Conservation (phyloP, 169 alveolate genomes). For the Plasmodium fragile region DNA sequence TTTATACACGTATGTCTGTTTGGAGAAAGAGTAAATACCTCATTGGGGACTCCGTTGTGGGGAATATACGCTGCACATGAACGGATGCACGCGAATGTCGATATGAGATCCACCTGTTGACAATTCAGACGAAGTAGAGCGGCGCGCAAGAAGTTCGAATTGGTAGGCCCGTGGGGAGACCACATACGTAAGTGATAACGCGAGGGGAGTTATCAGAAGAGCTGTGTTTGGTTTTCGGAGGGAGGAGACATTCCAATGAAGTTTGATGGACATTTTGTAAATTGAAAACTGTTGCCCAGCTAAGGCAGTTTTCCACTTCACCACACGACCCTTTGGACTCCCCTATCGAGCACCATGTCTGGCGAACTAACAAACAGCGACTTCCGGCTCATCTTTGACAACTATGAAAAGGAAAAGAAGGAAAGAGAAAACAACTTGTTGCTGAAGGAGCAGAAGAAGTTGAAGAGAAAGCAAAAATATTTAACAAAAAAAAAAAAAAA, state of each 20-base stretch:
- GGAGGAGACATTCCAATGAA: background rate
- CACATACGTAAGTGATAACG: background rate
- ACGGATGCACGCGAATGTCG: background rate
- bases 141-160: background rate
- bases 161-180: background rate
- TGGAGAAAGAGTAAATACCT: background rate
- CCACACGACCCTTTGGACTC: background rate
- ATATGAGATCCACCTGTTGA: background rate
- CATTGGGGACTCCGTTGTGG: background rate
- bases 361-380: constrained; percentile 64
- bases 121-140: background rate
- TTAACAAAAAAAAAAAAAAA: constrained; percentile 51
- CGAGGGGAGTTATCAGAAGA: background rate
- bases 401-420: constrained; percentile 64
- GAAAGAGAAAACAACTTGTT: constrained; percentile 43
- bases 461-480: constrained; percentile 60
- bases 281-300: background rate
- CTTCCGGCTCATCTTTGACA: constrained; percentile 61
- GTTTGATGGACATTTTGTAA: background rate
- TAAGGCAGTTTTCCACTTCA: background rate
- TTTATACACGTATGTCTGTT: background rate
- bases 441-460: constrained; percentile 59
- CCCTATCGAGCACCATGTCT: constrained; percentile 12
- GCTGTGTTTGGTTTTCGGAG: background rate
- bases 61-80: background rate